phyloP scores from a whole-genome alignment of 768 basidiomycete species.

The Trichaptum fuscoviolaceum region DNA sequence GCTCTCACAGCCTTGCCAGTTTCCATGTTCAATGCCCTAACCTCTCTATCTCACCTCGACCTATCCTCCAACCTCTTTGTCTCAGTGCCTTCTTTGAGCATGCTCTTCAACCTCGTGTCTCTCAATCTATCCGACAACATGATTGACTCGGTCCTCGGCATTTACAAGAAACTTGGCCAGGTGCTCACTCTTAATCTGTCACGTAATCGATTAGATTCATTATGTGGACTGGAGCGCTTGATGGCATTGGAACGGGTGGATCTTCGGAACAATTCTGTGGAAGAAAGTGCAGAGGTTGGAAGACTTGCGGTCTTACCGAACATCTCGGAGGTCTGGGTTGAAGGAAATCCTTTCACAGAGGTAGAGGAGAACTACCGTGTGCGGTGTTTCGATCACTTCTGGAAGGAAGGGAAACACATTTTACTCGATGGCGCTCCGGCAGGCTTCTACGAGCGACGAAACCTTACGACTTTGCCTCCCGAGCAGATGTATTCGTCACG shows the following conservation, averaged over 20 bases:
- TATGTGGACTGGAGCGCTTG: slow-evolving; percentile 92
- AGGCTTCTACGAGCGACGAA: slow-evolving; percentile 65
- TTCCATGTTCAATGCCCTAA: slow-evolving; percentile 58
- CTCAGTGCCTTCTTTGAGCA: slow-evolving; percentile 71
- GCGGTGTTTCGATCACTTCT: slow-evolving; percentile 79
- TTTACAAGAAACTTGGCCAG: slow-evolving; percentile 76
- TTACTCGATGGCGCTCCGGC: slow-evolving; percentile 71
- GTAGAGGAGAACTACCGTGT: slow-evolving; percentile 66
- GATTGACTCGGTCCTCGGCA: slow-evolving; percentile 91
- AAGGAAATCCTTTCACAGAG: slow-evolving; percentile 78
- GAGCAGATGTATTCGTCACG: slow-evolving; percentile 49
- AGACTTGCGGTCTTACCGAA: slow-evolving; percentile 76
- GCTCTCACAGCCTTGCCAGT: slow-evolving; percentile 75
- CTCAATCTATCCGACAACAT: slow-evolving; percentile 97
- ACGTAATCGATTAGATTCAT: slow-evolving; percentile 86
- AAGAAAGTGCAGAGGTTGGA: slow-evolving; percentile 82
- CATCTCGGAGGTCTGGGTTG: slow-evolving; percentile 75
- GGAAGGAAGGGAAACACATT: slow-evolving; percentile 74
- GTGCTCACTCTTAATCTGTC: slow-evolving; percentile 76
- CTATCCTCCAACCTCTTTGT: slow-evolving; percentile 89
- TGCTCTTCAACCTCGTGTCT: slow-evolving; percentile 75
- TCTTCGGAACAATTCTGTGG: slow-evolving; percentile 70
- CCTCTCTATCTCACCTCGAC: slow-evolving; percentile 77
- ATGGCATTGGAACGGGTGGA: slow-evolving; percentile 81
- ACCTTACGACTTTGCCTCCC: slow-evolving; percentile 42